These are phyloP conservation scores for Fusarium oxysporum DNA, from an alignment of 2,329 filamentous ascomycete species.

Conservation along the genomic window DNA sequence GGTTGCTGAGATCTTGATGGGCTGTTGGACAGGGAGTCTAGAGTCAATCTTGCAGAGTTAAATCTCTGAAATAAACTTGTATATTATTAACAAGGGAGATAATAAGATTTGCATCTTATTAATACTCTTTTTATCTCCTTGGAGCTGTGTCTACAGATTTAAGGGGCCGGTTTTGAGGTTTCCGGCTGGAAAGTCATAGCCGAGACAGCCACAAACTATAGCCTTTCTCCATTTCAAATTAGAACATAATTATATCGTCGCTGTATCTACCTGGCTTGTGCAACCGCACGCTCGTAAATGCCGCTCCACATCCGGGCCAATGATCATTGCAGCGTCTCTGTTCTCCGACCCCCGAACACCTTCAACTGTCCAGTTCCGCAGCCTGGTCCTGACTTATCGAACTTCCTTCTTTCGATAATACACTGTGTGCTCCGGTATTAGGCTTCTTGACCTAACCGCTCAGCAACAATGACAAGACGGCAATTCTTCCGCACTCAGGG, in stretches of 20 bases:
- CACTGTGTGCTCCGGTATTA: not conserved
- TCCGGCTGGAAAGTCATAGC: not conserved
- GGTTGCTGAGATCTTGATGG: conserved; percentile 1
- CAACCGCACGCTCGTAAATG: not conserved
- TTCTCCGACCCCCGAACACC: not conserved
- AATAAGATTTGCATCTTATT: not conserved
- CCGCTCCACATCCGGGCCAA: conserved; percentile 3
- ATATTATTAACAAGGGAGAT: no score
- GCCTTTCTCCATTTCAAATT: not conserved
- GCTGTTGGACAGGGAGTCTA: not conserved
- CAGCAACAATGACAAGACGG: not conserved
- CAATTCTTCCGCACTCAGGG: conserved; percentile 11
- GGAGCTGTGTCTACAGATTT: not conserved
- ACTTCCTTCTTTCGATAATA: not conserved
- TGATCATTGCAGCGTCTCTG: not conserved
- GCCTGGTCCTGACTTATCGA: not conserved
- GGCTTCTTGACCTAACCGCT: not conserved
- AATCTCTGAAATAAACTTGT: not conserved
- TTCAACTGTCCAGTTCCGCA: not conserved
- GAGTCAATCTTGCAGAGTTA: not conserved
- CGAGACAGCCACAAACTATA: not conserved
- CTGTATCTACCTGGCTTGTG: not conserved
- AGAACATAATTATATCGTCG: not conserved
- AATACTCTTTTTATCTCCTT: not conserved
- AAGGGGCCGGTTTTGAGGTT: not conserved